Evolutionary conservation across 1,139 yeast genomes (phyloP), one percentile per base, ranked within the genome.

Genomic region (Casaregolazyma lundiana): DNA sequence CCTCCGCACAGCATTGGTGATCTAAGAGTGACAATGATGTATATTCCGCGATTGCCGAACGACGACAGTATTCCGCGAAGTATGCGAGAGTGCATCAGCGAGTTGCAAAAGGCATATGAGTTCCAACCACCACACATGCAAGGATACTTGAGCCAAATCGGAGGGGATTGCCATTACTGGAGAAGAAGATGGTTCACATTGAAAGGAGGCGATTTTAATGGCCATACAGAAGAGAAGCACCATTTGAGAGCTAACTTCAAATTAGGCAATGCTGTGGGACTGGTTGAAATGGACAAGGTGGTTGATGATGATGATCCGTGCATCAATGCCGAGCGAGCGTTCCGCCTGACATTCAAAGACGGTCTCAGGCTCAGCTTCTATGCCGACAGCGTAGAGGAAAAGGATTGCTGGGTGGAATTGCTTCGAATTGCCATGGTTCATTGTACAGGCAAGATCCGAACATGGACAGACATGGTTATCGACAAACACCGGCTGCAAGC

Each of bases 101-200:
- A 55, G 39, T 53, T 67, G 22, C 51, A 53, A 19, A 41, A 41
- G 9, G 65, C 67, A 4, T 16, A 13, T 20, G 44, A 48, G 39
- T 45, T 47, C 41, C 46, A 52, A 16, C 54, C 53, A 37, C 53
- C 60, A 18, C 41, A 52, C 17, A 48, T 52, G n/a, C 48, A 47
- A 19, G 92, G 92, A 2, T 81, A 73, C 58, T 68, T 84, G 65
- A 78, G 80, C 47, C 94, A 84, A 66, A 87, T 81, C 55, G 94
- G 92, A 16, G 92, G 92, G 0, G 94, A 84, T 65, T 79, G 87
- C 59, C 75, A 74, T 11, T 67, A 72, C 38, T 79, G 85, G 84
- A 77, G 84, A 52, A 73, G 82, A 51, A 64, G 92, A 43, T 83
- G 72, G 68, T 84, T 80, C 68, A 77, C 74, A 56, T 71, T 84